Evolutionary conservation across 23 red algal genomes (phyloP), one percentile per base, ranked within the genome.

Genomic region (Chondrus crispus): DNA sequence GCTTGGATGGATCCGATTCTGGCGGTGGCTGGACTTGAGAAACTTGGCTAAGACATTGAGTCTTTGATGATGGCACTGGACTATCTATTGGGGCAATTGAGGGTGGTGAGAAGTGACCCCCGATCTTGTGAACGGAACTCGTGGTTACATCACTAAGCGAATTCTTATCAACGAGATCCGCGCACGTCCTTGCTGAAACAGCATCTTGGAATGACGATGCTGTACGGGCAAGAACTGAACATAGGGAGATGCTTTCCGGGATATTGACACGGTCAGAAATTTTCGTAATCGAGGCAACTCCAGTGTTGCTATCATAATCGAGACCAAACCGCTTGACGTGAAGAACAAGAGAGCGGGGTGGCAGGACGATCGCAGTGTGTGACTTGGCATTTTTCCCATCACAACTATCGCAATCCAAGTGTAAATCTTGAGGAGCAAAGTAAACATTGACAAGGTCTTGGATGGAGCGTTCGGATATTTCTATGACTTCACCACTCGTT

Each of bases 321-420:
- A 76, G 29, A 26, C 71, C 37, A 41, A 76, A 76, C 26, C 71
- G 71, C 71, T 76, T 76, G 24, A 76, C 26, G 43, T 76, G 71
- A 9, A 76, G 28, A 22, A 76, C 14, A 43, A 76, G 71, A 41
- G 43, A 26, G 12, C 71, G 35, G 28, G 71, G 71, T n/a, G 71
- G 29, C 9, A 76, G 71, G 12, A 37, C 71, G 43, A 76, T 41
- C 28, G 26, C 26, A 26, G 71, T 39, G 11, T 76, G 6, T 11
- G 9, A 45, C 43, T 13, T 76, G 10, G 43, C 71, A 10, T 76
- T 41, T 22, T 76, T 41, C 20, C 71, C 71, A 41, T 37, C 38
- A 38, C 71, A 76, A 24, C 24, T 47, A 9, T 76, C 71, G 28
- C 71, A 76, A 76, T 76, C 19, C 14, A 76, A 38, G 12, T 76